Conservation (phyloP, 768 basidiomycete species). For the Mycena albidolilacea region DNA sequence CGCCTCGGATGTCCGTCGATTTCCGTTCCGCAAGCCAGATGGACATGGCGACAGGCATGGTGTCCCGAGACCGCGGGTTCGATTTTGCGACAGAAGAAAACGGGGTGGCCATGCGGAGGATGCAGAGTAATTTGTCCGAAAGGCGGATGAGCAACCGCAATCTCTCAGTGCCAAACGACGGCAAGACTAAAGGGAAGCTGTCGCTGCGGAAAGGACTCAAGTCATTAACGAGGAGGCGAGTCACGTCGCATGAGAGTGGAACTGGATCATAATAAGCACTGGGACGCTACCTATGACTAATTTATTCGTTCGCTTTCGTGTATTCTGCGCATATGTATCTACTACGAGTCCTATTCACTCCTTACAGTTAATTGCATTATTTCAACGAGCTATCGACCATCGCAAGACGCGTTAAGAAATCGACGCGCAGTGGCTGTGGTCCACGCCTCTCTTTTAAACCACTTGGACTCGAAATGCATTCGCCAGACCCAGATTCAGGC, state of each 20-base stretch:
- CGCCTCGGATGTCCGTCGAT: constrained; percentile 56
- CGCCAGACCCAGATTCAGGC: constrained; percentile 58
- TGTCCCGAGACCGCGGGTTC: constrained; percentile 83
- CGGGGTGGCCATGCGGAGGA: constrained; percentile 87
- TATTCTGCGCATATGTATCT: constrained; percentile 36
- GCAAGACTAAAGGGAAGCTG: constrained; percentile 27
- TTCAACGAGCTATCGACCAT: neutral
- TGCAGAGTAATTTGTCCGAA: constrained; percentile 87
- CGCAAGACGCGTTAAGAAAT: neutral
- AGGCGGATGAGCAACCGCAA: constrained; percentile 56
- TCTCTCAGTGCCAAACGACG: constrained; percentile 19
- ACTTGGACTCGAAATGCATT: constrained; percentile 37
- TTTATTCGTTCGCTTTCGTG: constrained; percentile 36
- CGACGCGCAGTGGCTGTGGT: neutral
- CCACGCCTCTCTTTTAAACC: neutral
- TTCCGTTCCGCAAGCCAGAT: constrained; percentile 73
- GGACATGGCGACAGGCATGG: constrained; percentile 90
- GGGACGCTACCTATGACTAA: constrained; percentile 28
- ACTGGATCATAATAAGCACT: constrained; percentile 9
- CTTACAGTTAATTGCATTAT: neutral
- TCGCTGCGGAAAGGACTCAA: constrained; percentile 34
- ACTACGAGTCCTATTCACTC: constrained; percentile 8
- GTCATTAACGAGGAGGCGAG: constrained; percentile 35
- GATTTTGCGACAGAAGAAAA: constrained; percentile 91
- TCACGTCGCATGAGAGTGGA: constrained; percentile 17